Conservation (phyloP, 1,284 basidiomycete genomes). For the Irpex rosettiformis region DNA sequence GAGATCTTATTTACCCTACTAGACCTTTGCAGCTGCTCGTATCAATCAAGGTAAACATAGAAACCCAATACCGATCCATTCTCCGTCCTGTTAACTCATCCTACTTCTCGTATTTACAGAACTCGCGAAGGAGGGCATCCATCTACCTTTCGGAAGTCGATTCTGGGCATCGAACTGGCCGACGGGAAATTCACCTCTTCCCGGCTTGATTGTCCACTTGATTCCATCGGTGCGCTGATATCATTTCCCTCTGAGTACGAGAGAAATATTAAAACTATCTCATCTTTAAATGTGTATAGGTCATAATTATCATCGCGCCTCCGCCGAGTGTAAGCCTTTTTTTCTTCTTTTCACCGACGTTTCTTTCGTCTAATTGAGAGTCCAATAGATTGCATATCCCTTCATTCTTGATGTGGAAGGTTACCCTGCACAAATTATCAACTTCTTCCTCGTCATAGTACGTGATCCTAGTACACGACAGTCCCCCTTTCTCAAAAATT, state of each 20-base stretch:
- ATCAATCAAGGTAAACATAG: constrained; percentile 27
- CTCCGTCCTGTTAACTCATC: not conserved
- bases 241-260: constrained; percentile 18
- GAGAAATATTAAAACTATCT: not conserved
- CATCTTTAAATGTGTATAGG: too few species aligned
- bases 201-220: constrained; percentile 52
- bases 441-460: constrained; percentile 46
- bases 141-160: constrained; percentile 51
- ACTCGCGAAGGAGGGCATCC: constrained; percentile 45
- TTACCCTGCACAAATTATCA: constrained; percentile 49
- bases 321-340: too few species aligned
- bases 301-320: constrained; percentile 43
- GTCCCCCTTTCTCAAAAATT: not conserved
- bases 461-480: constrained; percentile 10
- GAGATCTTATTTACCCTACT: not conserved
- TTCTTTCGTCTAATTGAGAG: too few species aligned
- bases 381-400: constrained; percentile 61
- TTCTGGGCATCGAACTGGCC: constrained; percentile 63
- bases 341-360: too few species aligned
- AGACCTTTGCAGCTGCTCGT: constrained; percentile 28
- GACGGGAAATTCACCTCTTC: constrained; percentile 51
- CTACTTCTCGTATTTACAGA: constrained; percentile 14
- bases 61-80: not conserved
- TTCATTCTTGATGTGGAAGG: constrained; percentile 55
- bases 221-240: constrained; percentile 45